These are phyloP conservation scores for Trichoderma oligosporum DNA, from an alignment of 2,329 filamentous ascomycete genomes.

Conservation along the genomic window DNA sequence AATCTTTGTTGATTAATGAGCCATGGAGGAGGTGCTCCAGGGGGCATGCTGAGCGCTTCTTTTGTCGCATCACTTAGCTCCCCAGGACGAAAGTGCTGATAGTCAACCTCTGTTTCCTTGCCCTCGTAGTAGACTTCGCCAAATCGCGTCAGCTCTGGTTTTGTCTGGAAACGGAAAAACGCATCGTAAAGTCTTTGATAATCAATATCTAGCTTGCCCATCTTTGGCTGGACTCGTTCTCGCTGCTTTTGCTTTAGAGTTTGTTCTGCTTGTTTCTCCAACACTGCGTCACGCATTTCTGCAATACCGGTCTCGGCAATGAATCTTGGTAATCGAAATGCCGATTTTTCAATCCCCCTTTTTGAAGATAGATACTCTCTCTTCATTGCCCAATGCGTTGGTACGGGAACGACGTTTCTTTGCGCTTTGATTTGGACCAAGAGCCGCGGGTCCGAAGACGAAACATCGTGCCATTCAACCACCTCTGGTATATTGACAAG, in stretches of 20 bases:
- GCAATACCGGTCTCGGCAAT: slow-evolving; percentile 96
- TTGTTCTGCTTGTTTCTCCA: slow-evolving; percentile 93
- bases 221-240: slow-evolving; percentile 89
- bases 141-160: slow-evolving; percentile 88
- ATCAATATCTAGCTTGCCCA: slow-evolving; percentile 96
- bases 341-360: slow-evolving; percentile 90
- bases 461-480: slow-evolving; percentile 96
- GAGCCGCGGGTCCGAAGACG: slow-evolving; percentile 80
- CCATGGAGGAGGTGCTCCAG: slow-evolving; percentile 92
- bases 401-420: slow-evolving; percentile 92
- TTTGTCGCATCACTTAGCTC: slow-evolving; percentile 85
- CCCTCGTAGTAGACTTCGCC: slow-evolving; percentile 99
- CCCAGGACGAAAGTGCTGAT: slow-evolving; percentile 83
- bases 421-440: slow-evolving; percentile 93
- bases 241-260: slow-evolving; percentile 92
- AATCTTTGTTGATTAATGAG: slow-evolving; percentile 94
- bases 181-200: slow-evolving; percentile 98
- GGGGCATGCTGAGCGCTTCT: slow-evolving; percentile 89
- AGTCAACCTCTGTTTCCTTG: slow-evolving; percentile 95
- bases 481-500: slow-evolving; percentile 87
- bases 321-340: slow-evolving; percentile 90
- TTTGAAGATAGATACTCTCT: slow-evolving; percentile 97
- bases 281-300: slow-evolving; percentile 93
- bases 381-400: slow-evolving; percentile 91
- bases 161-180: slow-evolving; percentile 97